Evolutionary conservation across 2,329 filamentous ascomycete species (phyloP), one percentile per base, ranked within the genome.

Genomic region (Rutstroemia sp.): DNA sequence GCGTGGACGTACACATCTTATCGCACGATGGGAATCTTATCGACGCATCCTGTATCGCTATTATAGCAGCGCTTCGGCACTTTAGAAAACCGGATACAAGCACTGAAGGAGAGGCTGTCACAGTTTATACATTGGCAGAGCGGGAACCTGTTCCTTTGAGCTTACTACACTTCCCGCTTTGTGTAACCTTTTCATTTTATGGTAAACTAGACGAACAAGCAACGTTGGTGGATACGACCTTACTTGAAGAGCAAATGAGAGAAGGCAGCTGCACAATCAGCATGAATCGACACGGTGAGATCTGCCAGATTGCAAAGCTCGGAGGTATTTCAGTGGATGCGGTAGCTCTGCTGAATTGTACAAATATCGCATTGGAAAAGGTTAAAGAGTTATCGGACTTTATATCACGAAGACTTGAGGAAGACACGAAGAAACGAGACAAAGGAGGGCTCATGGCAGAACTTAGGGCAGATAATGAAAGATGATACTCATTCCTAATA

Each of bases 121-220:
- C 88, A 1, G 83, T 97, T 45, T 95, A 92, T 73, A 88, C 86
- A 2, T 73, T 87, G 3, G 84, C 88, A 12, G 92, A 99, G 75
- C 81, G 94, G 61, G 92, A 96, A 61, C 92, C 92, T 0, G 89
- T 96, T 47, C 86, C 90, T 48, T 78, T 99, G 60, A 91, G 89
- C 65, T 89, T 96, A 76, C 81, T 96, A 62, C 94, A 97, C 73
- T 88, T 89, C 64, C 94, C 94, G 1, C 86, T 96, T 54, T 95
- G 92, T 68, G 79, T 96, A 47, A 95, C 91, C 0, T 95, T 95
- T 72, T 89, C 84, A 65, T 92, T 91, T 68, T 96, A 88, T 34
- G 67, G 78, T 12, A 58, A 76, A 12, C 76, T 76, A 60, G 82
- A 86, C 38, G 88, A 84, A 5, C 86, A 88, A 63, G 78, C 86